phyloP scores from a whole-genome alignment of 108 stramenopile genomes.

The Ochromonas danica region DNA sequence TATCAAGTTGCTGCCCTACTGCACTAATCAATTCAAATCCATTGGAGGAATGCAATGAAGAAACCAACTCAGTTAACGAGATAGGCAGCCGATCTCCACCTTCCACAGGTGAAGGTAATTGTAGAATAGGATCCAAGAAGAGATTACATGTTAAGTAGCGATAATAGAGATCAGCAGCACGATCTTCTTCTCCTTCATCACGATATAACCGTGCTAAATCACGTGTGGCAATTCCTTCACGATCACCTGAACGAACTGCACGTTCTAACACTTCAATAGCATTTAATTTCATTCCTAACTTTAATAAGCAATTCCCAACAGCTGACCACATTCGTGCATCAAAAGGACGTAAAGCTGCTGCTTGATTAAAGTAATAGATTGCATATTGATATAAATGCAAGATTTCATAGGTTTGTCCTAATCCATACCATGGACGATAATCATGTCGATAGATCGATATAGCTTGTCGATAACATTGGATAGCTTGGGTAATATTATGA shows the following conservation, averaged over 20 bases:
- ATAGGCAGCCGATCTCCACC: too few relatives aligned
- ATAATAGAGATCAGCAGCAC: constrained; percentile 85
- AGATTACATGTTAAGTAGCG: constrained; percentile 63
- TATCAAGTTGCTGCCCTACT: too few relatives aligned
- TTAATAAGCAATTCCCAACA: constrained; percentile 73
- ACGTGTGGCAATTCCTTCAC: constrained; percentile 85
- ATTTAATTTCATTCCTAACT: constrained; percentile 66
- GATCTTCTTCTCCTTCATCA: constrained; percentile 72
- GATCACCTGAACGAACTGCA: constrained; percentile 77
- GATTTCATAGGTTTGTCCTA: constrained; percentile 96
- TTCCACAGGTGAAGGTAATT: background rate
- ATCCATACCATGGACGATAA: constrained; percentile 97
- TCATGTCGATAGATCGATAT: constrained; percentile 77
- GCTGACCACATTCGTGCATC: constrained; percentile 99
- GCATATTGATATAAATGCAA: constrained; percentile 90
- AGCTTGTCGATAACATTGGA: constrained; percentile 95
- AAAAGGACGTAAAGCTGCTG: constrained; percentile 82
- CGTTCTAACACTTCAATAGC: constrained; percentile 85
- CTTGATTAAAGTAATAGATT: constrained; percentile 89
- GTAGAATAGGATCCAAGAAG: constrained; percentile 20
- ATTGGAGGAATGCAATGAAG: background rate
- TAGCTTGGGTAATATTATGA: constrained; percentile 90
- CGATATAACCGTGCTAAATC: constrained; percentile 80
- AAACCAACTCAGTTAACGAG: background rate
- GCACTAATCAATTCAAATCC: background rate